Conservation (phyloP, 352 stramenopile species). For the Halophytophthora batemanensis region DNA sequence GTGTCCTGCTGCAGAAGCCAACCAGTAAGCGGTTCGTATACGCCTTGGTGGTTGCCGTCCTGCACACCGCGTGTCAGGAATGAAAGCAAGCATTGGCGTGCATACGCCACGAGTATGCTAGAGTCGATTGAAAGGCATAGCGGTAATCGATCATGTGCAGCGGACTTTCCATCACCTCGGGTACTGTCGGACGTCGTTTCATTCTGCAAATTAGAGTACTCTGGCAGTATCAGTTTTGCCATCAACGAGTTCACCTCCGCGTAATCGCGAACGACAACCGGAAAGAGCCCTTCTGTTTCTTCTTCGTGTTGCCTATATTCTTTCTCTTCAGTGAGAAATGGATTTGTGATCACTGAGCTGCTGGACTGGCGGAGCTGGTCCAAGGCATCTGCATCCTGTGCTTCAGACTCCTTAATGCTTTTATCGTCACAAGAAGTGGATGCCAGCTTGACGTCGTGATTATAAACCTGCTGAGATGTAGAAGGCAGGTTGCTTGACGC, state of each 20-base stretch:
- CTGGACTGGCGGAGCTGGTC: not conserved
- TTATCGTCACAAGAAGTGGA: no score
- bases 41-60: not conserved
- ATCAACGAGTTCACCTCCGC: not conserved
- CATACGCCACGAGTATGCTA: conserved; percentile 27
- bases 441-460: no score
- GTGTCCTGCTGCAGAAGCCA: conserved; percentile 18
- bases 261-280: conserved; percentile 1
- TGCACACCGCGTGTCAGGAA: conserved; percentile 18
- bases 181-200: not conserved
- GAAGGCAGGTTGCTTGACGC: not conserved
- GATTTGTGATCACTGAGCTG: conserved; percentile 3
- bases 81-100: conserved; percentile 23
- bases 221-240: not conserved
- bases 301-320: conserved; percentile 19
- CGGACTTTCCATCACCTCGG: not conserved
- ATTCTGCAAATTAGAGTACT: not conserved
- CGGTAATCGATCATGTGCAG: conserved; percentile 21
- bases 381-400: not conserved
- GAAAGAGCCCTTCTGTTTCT: conserved; percentile 15
- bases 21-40: conserved; percentile 17
- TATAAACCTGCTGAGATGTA: not conserved
- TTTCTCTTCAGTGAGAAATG: conserved; percentile 19
- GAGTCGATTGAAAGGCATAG: conserved; percentile 28
- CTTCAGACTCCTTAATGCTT: not conserved